Conservation (phyloP, 2,329 filamentous ascomycete species). For the Sclerotinia minor region DNA sequence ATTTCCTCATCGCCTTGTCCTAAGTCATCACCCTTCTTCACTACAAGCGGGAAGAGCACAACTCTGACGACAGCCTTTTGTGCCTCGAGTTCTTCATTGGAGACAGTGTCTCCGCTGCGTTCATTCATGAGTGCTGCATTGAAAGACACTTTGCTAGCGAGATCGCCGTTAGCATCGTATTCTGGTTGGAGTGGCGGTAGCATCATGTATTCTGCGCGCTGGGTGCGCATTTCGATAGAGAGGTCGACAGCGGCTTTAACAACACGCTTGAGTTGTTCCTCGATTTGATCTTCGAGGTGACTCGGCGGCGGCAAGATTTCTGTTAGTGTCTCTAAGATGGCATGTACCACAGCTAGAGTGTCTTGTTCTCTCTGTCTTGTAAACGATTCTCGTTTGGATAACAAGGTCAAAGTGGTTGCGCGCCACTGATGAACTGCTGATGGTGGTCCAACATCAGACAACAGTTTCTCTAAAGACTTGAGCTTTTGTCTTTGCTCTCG, state of each 20-base stretch:
- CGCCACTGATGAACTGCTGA: conserved; percentile 97
- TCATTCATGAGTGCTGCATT: conserved; percentile 95
- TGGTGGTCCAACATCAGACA: conserved; percentile 82
- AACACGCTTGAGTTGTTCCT: conserved; percentile 82
- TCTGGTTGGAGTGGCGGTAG: conserved; percentile 91
- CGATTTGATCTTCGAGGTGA: conserved; percentile 76
- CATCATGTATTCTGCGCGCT: conserved; percentile 98
- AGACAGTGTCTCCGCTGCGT: conserved; percentile 65
- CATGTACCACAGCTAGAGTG: conserved; percentile 92
- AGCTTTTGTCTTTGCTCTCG: conserved; percentile 96
- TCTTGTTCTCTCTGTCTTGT: conserved; percentile 80
- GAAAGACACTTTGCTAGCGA: conserved; percentile 84
- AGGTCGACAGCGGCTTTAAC: conserved; percentile 86
- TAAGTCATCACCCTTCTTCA: conserved; percentile 89
- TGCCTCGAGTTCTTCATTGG: conserved; percentile 78
- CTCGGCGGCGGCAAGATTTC: conserved; percentile 84
- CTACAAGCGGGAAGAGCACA: conserved; percentile 92
- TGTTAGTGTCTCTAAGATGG: conserved; percentile 80
- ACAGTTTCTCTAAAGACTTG: conserved; percentile 89
- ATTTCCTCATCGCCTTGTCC: conserved; percentile 91
- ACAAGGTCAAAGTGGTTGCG: conserved; percentile 86
- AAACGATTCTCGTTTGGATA: conserved; percentile 80
- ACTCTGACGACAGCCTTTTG: conserved; percentile 79
- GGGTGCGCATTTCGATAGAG: conserved; percentile 94
- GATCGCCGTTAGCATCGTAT: conserved; percentile 89